A percentile compares a stretch with the other conserved stretches of the same genome.
Conservation (phyloP, 257 asterid genomes). For the Nicotiana benthamiana region DNA sequence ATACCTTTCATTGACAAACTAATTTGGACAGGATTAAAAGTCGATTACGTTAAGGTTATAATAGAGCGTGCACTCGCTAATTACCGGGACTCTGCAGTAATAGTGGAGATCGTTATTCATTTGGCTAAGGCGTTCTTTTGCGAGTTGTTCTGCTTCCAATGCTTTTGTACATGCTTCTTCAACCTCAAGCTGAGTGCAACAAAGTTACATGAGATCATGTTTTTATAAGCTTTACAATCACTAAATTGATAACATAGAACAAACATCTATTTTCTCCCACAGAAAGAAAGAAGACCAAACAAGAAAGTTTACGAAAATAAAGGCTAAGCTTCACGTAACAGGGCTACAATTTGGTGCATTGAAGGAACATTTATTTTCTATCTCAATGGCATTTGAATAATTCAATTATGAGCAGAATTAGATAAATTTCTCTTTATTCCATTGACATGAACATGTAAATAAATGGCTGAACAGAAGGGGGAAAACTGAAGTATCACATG, state of each 20-base stretch:
- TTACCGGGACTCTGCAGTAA: conserved; percentile 65
- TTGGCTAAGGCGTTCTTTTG: conserved; percentile 47
- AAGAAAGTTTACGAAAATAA: neutral
- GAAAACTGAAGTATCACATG: neutral
- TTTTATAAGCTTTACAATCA: neutral
- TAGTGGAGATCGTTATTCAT: conserved; percentile 48
- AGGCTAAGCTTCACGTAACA: neutral
- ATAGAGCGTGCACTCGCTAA: conserved; percentile 3
- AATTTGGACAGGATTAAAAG: neutral
- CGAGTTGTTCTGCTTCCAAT: conserved; percentile 42
- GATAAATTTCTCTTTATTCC: neutral
- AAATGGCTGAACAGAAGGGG: neutral
- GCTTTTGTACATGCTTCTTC: conserved; percentile 47
- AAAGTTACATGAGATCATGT: neutral
- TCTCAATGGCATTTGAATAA: neutral
- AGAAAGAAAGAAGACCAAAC: neutral
- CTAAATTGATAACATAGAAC: neutral
- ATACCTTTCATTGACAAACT: neutral
- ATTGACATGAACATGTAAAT: neutral
- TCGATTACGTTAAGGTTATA: neutral
- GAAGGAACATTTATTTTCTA: neutral
- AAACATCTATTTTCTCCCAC: neutral
- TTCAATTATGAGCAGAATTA: neutral
- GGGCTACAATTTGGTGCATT: neutral
- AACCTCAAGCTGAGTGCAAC: conserved; percentile 27